Conservation (phyloP, 2,329 filamentous ascomycete genomes). For the Epichloe brachyelytri region DNA sequence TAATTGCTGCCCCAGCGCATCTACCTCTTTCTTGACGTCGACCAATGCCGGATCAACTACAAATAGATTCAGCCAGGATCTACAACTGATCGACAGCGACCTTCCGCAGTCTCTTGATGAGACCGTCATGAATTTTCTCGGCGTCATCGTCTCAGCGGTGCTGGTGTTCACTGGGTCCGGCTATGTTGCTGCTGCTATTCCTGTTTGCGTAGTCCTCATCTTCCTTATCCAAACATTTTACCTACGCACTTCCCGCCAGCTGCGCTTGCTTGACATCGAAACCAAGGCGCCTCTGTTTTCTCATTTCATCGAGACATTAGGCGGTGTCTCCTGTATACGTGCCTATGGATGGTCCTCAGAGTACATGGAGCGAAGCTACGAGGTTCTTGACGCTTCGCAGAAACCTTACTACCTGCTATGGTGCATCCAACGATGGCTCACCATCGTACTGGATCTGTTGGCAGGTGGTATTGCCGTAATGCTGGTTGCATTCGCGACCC, state of each 20-base stretch:
- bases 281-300: conserved; percentile 18
- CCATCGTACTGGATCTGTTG: conserved; percentile 31
- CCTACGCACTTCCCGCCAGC: conserved; percentile 19
- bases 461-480: conserved; percentile 33
- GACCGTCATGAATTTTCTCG: conserved; percentile 11
- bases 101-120: conserved; percentile 19
- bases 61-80: conserved; percentile 28
- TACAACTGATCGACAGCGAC: conserved; percentile 24
- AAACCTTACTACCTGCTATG: conserved; percentile 28
- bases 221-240: conserved; percentile 18
- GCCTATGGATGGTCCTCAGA: conserved; percentile 20
- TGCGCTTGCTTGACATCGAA: conserved; percentile 19
- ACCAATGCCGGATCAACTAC: conserved; percentile 23
- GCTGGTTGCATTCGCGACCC: conserved; percentile 29
- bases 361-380: conserved; percentile 10
- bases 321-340: conserved; percentile 17
- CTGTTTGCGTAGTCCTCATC: conserved; percentile 17
- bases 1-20: conserved; percentile 4
- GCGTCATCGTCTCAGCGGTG: conserved; percentile 15
- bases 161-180: conserved; percentile 33
- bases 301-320: conserved; percentile 15
- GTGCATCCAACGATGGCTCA: conserved; percentile 36
- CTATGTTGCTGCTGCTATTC: conserved; percentile 33
- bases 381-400: conserved; percentile 21
- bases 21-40: conserved; percentile 21